Base-by-base conservation (phyloP, 1,284 basidiomycete genomes). In the Cutaneotrichosporon sp. region DNA sequence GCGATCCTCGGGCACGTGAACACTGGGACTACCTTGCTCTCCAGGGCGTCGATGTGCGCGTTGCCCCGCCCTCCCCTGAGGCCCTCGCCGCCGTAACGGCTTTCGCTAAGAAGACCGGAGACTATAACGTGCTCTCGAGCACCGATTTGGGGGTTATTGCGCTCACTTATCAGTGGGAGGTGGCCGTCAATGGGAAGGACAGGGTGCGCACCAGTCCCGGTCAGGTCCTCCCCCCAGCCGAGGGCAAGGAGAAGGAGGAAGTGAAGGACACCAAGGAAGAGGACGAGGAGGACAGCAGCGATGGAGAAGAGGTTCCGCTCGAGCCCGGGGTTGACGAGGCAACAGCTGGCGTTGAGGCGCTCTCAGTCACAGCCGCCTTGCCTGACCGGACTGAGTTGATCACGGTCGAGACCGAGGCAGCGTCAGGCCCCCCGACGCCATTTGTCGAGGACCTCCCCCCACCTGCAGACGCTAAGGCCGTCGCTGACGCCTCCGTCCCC, bases 51-150 rank as follows among this genome's bases (percentile, higher is more conserved):
- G 82, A 84, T 41, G 80, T 91, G 49, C 79, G 82, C 64, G 81
- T 96, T 10, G 80, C 82, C 60, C 79, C 81, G 35, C 90, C 92
- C 16, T 81, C 86, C 67, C 76, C 85, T 45, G 79, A 82, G 3
- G 85, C 88, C 29, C 72, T 96, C 56, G 77, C 86, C 10, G 82
- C 87, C 76, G 96, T 94, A 9, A 88, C 88, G 46, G 85, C 87
- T 58, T 88, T 87, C 75, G 90, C 96, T 4, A 93, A 90, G 79
- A 90, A 90, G 79, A 97, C 94, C 0, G 96, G 96, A 75, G 96
- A 98, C 75, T 94, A 91, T 69, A 80, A 89, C 31, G 94, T 94
- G 41, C 80, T 99, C 27, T 97, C 92, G 9, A 81, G 85, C 65
- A 82, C 93, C 16, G 96, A 99, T 83, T 74, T 98, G 52, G 86